Base-by-base conservation (phyloP, 768 basidiomycete species). In the Mycena epipterygia region DNA sequence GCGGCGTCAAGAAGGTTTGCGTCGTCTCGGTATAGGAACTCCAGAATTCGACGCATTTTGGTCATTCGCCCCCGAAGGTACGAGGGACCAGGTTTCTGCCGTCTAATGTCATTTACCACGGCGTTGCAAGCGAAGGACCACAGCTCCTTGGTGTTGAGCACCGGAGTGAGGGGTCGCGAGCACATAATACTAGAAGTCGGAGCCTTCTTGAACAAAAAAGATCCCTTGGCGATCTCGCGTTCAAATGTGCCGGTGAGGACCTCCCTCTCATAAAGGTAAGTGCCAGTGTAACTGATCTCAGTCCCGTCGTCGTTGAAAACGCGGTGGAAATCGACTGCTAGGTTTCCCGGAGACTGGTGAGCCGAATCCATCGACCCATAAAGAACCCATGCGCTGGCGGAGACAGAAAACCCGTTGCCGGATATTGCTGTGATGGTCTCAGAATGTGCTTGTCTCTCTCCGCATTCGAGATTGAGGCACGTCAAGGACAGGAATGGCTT, bases 191-290 rank as follows among this genome's bases (percentile, higher is more conserved):
- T 16, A 0, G 64, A 35, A 2, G 5, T 17, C 2, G 55, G 49
- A 25, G 66, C 69, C 21, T 70, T 70, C 44, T 70, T 70, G 49
- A 70, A 56, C 39, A 70, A 1, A 48, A 65, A 70, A 2, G 46
- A 48, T 7, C 69, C 69, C 1, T 44, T 51, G 32, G 30, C 32
- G 7, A 33, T 33, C 3, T 21, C 23, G 27, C 58, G 56, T 5
- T 44, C 39, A 16, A 65, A 70, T 1, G 69, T 64, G 14, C 69
- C 69, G 0, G 37, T 51, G n/a, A 70, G 59, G 30, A 65, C 0
- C 19, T 55, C 58, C 3, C 58, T 48, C 5, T 60, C 57, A 16
- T 33, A 32, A 16, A 42, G 21, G 51, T 51, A 70, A 0, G 64
- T 65, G 29, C 69, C 69, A 16, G 19, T 29, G 49, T 65, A 60